Conservation (phyloP, 2,329 filamentous ascomycete genomes). For the Elsinoe australis region DNA sequence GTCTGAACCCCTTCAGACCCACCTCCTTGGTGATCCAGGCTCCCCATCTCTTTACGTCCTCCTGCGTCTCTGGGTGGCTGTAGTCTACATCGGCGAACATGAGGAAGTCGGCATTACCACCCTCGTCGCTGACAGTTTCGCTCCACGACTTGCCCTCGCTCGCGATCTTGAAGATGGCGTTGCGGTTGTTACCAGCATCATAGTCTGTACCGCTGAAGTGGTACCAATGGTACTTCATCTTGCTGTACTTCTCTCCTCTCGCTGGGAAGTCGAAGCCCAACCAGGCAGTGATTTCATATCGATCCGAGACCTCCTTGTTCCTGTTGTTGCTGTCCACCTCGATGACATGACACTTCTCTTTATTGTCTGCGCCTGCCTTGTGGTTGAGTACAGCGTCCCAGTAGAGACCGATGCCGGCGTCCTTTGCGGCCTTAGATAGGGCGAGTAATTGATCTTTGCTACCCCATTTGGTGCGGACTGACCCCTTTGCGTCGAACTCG, state of each 20-base stretch:
- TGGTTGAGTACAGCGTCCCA: slow-evolving; percentile 69
- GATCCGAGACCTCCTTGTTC: slow-evolving; percentile 44
- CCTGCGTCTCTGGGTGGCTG: slow-evolving; percentile 50
- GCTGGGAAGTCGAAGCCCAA: slow-evolving; percentile 57
- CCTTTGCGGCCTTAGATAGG: slow-evolving; percentile 45
- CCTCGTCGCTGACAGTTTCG: slow-evolving; percentile 50
- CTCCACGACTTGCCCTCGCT: slow-evolving; percentile 58
- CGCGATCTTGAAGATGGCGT: slow-evolving; percentile 55
- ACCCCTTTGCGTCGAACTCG: slow-evolving; percentile 65
- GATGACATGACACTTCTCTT: slow-evolving; percentile 53
- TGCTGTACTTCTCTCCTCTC: slow-evolving; percentile 51
- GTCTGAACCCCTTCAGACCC: slow-evolving; percentile 54
- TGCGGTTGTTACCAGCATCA: slow-evolving; percentile 47
- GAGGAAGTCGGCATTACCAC: slow-evolving; percentile 57
- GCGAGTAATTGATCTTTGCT: slow-evolving; percentile 52
- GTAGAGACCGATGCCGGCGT: slow-evolving; percentile 50
- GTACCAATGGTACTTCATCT: slow-evolving; percentile 55
- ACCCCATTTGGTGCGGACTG: slow-evolving; percentile 60
- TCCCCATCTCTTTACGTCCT: slow-evolving; percentile 59
- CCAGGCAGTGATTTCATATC: slow-evolving; percentile 57
- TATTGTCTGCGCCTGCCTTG: slow-evolving; percentile 58
- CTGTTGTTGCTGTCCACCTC: slow-evolving; percentile 54
- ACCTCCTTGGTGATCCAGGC: slow-evolving; percentile 55
- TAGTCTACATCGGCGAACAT: slow-evolving; percentile 66
- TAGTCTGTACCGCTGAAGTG: slow-evolving; percentile 61